These are phyloP conservation scores for Stephania japonica DNA, from an alignment of 164 flowering plant genomes.

Conservation along the genomic window DNA sequence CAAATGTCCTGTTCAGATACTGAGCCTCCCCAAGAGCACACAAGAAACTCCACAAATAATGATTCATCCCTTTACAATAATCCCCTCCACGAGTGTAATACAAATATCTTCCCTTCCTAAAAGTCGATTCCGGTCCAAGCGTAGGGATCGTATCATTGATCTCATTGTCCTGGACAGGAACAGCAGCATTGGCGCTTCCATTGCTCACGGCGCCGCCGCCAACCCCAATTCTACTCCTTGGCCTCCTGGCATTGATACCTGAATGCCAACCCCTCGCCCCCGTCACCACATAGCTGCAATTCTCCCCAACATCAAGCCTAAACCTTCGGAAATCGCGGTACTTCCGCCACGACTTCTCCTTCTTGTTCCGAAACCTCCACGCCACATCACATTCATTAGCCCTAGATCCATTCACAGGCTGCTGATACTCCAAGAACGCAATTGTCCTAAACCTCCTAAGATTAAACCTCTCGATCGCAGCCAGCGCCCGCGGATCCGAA, in stretches of 20 bases:
- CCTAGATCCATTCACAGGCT: constrained; percentile 67
- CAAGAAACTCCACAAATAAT: constrained; percentile 82
- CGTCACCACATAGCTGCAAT: constrained; percentile 51
- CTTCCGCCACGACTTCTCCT: constrained; percentile 94
- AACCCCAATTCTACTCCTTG: constrained; percentile 15
- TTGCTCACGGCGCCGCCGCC: constrained; percentile 15
- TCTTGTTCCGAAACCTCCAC: constrained; percentile 90
- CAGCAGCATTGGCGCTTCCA: constrained; percentile 18
- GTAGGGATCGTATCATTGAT: constrained; percentile 84
- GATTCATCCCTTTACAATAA: constrained; percentile 94
- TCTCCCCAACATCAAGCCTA: constrained; percentile 46
- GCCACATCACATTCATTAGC: constrained; percentile 79
- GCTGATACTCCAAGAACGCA: constrained; percentile 68
- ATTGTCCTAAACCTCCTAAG: constrained; percentile 57
- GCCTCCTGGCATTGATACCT: constrained; percentile 70
- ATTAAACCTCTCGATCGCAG: constrained; percentile 71
- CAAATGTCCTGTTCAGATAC: constrained; percentile 82
- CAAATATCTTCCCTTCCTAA: constrained; percentile 75
- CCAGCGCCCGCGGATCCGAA: constrained; percentile 66
- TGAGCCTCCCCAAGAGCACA: constrained; percentile 95
- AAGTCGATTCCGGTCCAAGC: constrained; percentile 47
- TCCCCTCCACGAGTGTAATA: constrained; percentile 92
- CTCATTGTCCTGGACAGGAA: constrained; percentile 44
- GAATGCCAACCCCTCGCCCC: constrained; percentile 73
- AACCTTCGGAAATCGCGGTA: constrained; percentile 91